phyloP scores from a whole-genome alignment of 2,329 filamentous ascomycete genomes.

The Pyricularia sp. region DNA sequence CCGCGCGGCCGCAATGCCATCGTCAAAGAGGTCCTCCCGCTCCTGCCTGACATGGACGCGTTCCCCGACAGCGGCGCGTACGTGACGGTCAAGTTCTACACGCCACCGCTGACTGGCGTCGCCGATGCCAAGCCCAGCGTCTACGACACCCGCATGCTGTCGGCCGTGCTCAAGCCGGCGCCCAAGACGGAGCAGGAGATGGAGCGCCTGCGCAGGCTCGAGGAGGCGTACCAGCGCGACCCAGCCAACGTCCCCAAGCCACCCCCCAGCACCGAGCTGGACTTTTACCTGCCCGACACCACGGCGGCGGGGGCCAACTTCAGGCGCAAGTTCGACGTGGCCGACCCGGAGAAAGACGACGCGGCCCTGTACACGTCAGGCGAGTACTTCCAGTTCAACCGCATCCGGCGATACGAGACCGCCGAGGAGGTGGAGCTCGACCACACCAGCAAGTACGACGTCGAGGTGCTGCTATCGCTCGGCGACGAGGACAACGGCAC shows the following conservation, averaged over 20 bases:
- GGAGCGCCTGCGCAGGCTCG: constrained; percentile 36
- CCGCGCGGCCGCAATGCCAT: constrained; percentile 46
- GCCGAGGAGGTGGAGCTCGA: constrained; percentile 46
- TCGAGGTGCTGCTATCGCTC: constrained; percentile 53
- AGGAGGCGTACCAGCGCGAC: constrained; percentile 46
- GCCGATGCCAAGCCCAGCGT: constrained; percentile 22
- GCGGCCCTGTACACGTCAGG: constrained; percentile 43
- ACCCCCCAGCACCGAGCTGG: constrained; percentile 52
- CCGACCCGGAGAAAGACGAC: constrained; percentile 44
- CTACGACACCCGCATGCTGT: constrained; percentile 54
- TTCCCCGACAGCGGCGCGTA: constrained; percentile 63
- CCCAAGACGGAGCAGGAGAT: constrained; percentile 46
- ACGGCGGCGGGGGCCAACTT: constrained; percentile 40
- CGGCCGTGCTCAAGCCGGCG: constrained; percentile 51
- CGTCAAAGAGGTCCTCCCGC: constrained; percentile 48
- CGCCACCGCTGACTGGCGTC: constrained; percentile 42
- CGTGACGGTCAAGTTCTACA: constrained; percentile 59
- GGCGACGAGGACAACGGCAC: constrained; percentile 22
- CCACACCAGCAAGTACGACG: constrained; percentile 50
- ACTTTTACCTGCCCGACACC: constrained; percentile 52
- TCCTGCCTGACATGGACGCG: constrained; percentile 58
- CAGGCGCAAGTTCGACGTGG: constrained; percentile 49
- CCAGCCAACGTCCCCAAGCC: constrained; percentile 46
- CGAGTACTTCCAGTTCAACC: constrained; percentile 46
- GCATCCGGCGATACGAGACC: constrained; percentile 56